A percentile compares a stretch with the other conserved stretches of the same genome.
phyloP scores from a whole-genome alignment of 73 alveolate genomes.

The Halteria grandinella region DNA sequence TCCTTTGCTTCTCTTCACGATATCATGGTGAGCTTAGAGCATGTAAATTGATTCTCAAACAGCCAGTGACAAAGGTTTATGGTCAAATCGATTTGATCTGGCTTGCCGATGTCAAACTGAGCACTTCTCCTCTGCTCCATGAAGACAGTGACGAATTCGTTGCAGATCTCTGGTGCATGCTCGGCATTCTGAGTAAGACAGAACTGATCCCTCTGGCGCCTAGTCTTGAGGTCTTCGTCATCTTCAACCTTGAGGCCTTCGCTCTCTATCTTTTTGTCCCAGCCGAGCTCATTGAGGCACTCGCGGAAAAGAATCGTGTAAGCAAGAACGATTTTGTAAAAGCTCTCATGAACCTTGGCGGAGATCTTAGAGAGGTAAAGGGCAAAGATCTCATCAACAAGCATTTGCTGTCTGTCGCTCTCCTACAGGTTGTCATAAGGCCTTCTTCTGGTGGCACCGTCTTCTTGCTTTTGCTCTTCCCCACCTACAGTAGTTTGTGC shows the following conservation, averaged over 20 bases:
- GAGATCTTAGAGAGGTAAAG: slow-evolving; percentile 59
- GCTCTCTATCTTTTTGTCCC: slow-evolving; percentile 58
- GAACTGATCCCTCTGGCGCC: slow-evolving; percentile 27
- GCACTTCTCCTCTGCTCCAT: slow-evolving; percentile 33
- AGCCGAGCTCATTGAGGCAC: slow-evolving; percentile 68
- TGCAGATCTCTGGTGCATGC: slow-evolving; percentile 72
- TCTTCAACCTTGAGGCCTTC: slow-evolving; percentile 40
- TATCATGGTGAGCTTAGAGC: slow-evolving; percentile 61
- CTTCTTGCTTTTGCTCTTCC: background rate
- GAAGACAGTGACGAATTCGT: slow-evolving; percentile 61
- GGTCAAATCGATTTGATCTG: slow-evolving; percentile 58
- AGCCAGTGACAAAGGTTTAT: slow-evolving; percentile 67
- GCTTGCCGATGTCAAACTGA: slow-evolving; percentile 34
- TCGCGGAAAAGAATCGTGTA: slow-evolving; percentile 70
- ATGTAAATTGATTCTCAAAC: slow-evolving; percentile 51
- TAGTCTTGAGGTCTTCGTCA: slow-evolving; percentile 17
- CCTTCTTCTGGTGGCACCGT: background rate
- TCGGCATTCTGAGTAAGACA: slow-evolving; percentile 55
- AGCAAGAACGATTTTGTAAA: slow-evolving; percentile 50
- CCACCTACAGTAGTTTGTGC: slow-evolving; percentile 6
- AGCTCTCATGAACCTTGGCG: slow-evolving; percentile 33
- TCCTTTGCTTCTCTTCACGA: slow-evolving; percentile 9
- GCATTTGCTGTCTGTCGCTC: slow-evolving; percentile 14
- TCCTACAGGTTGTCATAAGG: slow-evolving; percentile 41
- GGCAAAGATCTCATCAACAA: slow-evolving; percentile 68